Conservation (phyloP, 2,329 filamentous ascomycete species). For the Tolypocladium guangdongense region DNA sequence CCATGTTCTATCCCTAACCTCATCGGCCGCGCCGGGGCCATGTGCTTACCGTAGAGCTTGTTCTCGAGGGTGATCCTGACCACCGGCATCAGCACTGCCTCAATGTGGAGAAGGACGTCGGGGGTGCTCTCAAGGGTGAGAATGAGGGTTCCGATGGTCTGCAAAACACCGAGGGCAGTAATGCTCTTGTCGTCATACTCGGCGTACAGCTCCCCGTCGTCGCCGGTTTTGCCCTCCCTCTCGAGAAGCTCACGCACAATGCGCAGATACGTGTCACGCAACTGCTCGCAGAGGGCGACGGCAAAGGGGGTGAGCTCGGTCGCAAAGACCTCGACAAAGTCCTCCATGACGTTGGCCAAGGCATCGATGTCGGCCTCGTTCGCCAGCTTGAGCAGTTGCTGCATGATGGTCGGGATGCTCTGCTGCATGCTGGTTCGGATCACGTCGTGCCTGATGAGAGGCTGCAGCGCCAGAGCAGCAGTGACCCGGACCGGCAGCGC, state of each 20-base stretch:
- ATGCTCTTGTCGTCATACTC: constrained; percentile 99
- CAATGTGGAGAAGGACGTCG: constrained; percentile 86
- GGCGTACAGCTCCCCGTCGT: constrained; percentile 68
- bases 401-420: constrained; percentile 98
- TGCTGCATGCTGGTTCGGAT: constrained; percentile 94
- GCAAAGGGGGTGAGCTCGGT: constrained; percentile 93
- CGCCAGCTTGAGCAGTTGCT: constrained; percentile 89
- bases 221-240: constrained; percentile 67
- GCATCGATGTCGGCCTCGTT: constrained; percentile 98
- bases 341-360: constrained; percentile 97
- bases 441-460: constrained; percentile 87
- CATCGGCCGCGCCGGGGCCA: no score
- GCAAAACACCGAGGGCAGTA: constrained; percentile 86
- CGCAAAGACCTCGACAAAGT: constrained; percentile 98
- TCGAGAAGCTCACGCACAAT: constrained; percentile 89
- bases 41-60: constrained; percentile 70
- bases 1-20: no score
- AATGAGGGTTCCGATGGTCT: constrained; percentile 95
- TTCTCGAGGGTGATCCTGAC: constrained; percentile 94
- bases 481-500: constrained; percentile 90
- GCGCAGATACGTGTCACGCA: constrained; percentile 89
- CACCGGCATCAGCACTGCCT: constrained; percentile 93
- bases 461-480: constrained; percentile 85
- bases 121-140: constrained; percentile 94
- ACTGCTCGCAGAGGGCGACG: constrained; percentile 87